These are phyloP conservation scores for Nymphaea colorata DNA, from an alignment of 164 flowering plant genomes.

Conservation along the genomic window DNA sequence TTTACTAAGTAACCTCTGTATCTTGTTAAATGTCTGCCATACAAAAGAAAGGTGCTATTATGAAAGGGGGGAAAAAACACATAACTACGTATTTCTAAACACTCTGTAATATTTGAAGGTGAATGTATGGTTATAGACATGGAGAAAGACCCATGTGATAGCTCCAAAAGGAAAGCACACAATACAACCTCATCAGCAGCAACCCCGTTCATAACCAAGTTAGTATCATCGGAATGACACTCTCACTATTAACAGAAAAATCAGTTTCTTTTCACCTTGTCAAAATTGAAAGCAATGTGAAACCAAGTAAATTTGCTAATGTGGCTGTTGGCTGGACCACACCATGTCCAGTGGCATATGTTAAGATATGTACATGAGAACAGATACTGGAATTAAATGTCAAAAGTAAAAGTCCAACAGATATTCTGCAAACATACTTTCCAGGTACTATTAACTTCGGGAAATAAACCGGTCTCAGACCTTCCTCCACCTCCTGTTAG, in stretches of 20 bases:
- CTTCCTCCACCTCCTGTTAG: background rate
- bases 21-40: slow-evolving; percentile 77
- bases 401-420: background rate
- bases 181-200: background rate
- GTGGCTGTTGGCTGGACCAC: too few relatives aligned
- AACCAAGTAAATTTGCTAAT: too few relatives aligned
- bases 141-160: too few relatives aligned
- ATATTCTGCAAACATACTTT: slow-evolving; percentile 36
- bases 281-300: too few relatives aligned
- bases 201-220: background rate
- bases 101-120: too few relatives aligned
- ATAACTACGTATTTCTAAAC: too few relatives aligned
- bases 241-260: background rate
- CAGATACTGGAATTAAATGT: too few relatives aligned
- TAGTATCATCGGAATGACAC: background rate
- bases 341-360: too few relatives aligned
- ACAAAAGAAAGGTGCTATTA: background rate
- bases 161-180: background rate
- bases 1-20: slow-evolving; percentile 79
- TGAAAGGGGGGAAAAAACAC: background rate
- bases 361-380: too few relatives aligned
- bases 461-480: slow-evolving; percentile 53
- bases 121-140: too few relatives aligned
- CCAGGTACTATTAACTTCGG: slow-evolving; percentile 88
- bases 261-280: too few relatives aligned